These are phyloP conservation scores for Fusarium longipes DNA, from an alignment of 2,329 filamentous ascomycete genomes.

Conservation along the genomic window DNA sequence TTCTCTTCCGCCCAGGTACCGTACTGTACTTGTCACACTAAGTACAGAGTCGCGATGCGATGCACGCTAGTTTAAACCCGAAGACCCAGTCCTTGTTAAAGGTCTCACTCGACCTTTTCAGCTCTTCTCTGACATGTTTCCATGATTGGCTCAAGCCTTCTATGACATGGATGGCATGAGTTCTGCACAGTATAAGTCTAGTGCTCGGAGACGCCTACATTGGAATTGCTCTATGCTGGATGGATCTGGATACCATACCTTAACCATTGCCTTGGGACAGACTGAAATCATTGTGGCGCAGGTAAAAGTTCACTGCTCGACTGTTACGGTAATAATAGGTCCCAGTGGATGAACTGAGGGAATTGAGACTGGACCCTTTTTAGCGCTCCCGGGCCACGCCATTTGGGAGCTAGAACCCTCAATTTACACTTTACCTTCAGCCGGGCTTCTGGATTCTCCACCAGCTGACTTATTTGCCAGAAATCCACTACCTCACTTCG, in stretches of 20 bases:
- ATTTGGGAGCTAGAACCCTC: constrained; percentile 34
- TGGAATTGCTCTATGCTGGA: not conserved
- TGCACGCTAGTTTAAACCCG: not conserved
- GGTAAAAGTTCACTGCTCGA: constrained; percentile 9
- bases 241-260: constrained; percentile 4
- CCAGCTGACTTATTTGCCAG: constrained; percentile 25
- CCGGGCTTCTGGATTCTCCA: constrained; percentile 39
- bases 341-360: not conserved
- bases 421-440: constrained; percentile 41
- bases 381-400: constrained; percentile 40
- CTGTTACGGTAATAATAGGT: constrained; percentile 21
- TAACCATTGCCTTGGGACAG: constrained; percentile 28
- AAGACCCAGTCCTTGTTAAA: not conserved
- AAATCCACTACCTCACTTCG: not conserved
- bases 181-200: not conserved
- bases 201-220: constrained; percentile 8
- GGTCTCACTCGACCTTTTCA: constrained; percentile 1
- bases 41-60: not conserved
- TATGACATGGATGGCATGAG: not conserved
- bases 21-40: not conserved
- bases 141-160: constrained; percentile 8
- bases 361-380: constrained; percentile 30
- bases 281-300: constrained; percentile 6
- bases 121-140: constrained; percentile 1
- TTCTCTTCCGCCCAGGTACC: not conserved